These are phyloP conservation scores for Gentiana straminea DNA, from an alignment of 257 asterid species.

Conservation along the genomic window DNA sequence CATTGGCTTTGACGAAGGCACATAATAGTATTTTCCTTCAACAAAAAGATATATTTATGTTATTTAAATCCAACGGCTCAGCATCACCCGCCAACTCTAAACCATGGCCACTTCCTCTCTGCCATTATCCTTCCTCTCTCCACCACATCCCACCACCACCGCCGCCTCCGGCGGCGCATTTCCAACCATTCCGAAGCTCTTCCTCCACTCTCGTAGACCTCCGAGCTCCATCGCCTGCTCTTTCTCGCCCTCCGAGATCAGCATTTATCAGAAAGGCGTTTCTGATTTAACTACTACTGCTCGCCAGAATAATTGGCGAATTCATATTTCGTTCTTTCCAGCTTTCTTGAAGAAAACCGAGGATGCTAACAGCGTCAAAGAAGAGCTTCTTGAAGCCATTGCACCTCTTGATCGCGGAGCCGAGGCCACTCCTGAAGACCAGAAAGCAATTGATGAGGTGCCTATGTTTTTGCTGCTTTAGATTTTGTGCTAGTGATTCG, in stretches of 20 bases:
- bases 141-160: slow-evolving; percentile 16
- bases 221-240: slow-evolving; percentile 2
- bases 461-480: neutral
- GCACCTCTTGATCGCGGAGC: slow-evolving; percentile 89
- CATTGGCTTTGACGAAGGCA: too few relatives aligned
- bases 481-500: neutral
- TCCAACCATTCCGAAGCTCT: slow-evolving; percentile 1
- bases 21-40: too few relatives aligned
- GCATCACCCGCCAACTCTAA: neutral
- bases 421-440: slow-evolving; percentile 78
- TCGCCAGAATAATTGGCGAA: slow-evolving; percentile 41
- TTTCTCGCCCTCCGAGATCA: slow-evolving; percentile 11
- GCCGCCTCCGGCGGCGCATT: slow-evolving; percentile 17
- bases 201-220: slow-evolving; percentile 17
- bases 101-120: slow-evolving; percentile 23
- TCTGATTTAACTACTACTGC: slow-evolving; percentile 1
- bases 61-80: too few relatives aligned
- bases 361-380: slow-evolving; percentile 45
- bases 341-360: slow-evolving; percentile 40
- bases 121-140: slow-evolving; percentile 57
- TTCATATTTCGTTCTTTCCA: slow-evolving; percentile 57
- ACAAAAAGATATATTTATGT: too few relatives aligned
- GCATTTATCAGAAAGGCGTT: slow-evolving; percentile 4
- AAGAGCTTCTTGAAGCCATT: slow-evolving; percentile 76
- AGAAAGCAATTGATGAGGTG: slow-evolving; percentile 52